These are phyloP conservation scores for Aotearoamyces nothofagi DNA, from an alignment of 2,329 filamentous ascomycete genomes.

Conservation along the genomic window DNA sequence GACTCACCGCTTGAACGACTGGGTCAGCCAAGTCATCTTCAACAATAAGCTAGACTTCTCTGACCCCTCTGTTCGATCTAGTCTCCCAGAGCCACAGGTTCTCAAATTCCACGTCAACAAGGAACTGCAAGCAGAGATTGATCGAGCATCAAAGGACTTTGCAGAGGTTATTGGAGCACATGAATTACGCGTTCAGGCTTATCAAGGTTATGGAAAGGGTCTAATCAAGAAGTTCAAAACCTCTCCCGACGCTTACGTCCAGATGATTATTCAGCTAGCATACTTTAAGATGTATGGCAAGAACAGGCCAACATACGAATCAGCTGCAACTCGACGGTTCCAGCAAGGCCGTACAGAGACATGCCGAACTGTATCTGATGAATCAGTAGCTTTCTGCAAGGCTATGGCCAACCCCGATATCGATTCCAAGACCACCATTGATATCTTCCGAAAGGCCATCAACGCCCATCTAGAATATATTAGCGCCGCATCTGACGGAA, in stretches of 20 bases:
- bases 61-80: conserved; percentile 60
- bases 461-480: conserved; percentile 84
- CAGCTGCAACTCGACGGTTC: conserved; percentile 86
- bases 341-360: conserved; percentile 94
- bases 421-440: conserved; percentile 48
- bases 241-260: conserved; percentile 92
- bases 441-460: conserved; percentile 70
- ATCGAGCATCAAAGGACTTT: conserved; percentile 67
- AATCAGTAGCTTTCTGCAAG: conserved; percentile 78
- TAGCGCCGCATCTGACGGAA: conserved; percentile 72
- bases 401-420: conserved; percentile 60
- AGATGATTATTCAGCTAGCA: conserved; percentile 96
- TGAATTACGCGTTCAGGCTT: conserved; percentile 85
- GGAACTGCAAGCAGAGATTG: conserved; percentile 63
- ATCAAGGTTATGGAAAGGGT: conserved; percentile 95
- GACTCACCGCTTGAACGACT: conserved; percentile 93
- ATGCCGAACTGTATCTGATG: conserved; percentile 81
- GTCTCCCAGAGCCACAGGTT: conserved; percentile 65
- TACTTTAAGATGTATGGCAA: conserved; percentile 99
- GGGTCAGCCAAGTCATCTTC: conserved; percentile 81
- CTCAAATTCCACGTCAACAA: conserved; percentile 67
- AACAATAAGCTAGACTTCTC: conserved; percentile 88
- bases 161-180: conserved; percentile 68
- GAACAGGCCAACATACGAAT: conserved; percentile 96
- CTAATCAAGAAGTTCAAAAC: conserved; percentile 99